Base-by-base conservation (phyloP, 768 basidiomycete genomes). In the Hydnum rufescens region DNA sequence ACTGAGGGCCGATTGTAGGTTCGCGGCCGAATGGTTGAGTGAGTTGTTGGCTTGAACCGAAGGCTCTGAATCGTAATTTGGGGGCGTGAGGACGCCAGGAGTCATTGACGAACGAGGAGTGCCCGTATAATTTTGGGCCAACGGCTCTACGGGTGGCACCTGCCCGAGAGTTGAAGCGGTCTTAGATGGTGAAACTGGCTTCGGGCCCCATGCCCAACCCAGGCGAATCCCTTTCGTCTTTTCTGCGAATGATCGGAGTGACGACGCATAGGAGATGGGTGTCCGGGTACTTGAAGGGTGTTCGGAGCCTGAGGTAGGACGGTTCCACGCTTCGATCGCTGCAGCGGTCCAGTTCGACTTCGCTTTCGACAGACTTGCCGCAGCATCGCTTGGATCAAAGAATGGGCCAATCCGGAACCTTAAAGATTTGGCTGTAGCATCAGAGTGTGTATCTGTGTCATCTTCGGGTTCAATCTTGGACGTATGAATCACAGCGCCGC, bases 331-430 rank as follows among this genome's bases (percentile, higher is more conserved):
- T 22, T 53, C 54, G 51, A 57, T 31, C 2, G 60, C 60, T 1
- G 32, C 52, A 5, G 60, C 59, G 1, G 59, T 57, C 44, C 54
- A 53, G 39, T 60, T 61, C 8, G 54, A 57, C 4, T 56, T 57
- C 22, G 53, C 55, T 52, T 60, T 61, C 49, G 55, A 34, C 2
- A 62, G 23, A 3, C 26, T 34, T 3, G 61, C 61, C 8, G 60
- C 61, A 5, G 60, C 51, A 51, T 62, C 60, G 42, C 61, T 60
- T 3, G 59, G 51, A 29, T 56, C 50, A 31, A 62, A 1, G 25
- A 13, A 47, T 39, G 13, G 36, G 36, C 36, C 22, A 13, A 39
- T 13, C 19, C 34, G 8, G 19, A 8, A 39, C 34, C 34, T 39
- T 19, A 39, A 19, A 8, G 34, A 39, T 19, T 39, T 39, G 34